Evolutionary conservation across 1,284 basidiomycete genomes (phyloP), one percentile per base, ranked within the genome.

Genomic region (Entoloma clypeatum): DNA sequence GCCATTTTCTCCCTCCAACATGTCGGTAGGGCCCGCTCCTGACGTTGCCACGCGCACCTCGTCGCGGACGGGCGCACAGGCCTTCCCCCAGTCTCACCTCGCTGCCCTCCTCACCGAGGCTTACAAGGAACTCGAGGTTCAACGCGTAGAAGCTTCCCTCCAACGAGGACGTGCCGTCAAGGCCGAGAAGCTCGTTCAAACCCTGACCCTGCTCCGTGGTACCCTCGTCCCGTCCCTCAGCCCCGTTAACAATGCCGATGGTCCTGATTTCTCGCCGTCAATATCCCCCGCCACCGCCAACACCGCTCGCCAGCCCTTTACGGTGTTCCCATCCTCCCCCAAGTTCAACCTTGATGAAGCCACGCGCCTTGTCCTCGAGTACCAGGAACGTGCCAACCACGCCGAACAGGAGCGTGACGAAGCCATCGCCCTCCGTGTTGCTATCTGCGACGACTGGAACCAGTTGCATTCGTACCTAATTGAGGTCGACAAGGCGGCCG

Each of bases 321-420:
- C n/a, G n/a, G n/a, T n/a, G n/a, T n/a, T 30, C 42, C 53, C 27
- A 29, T 61, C 45, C 35, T 52, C 31, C 45, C 51, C 14, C 26
- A 52, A 48, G 44, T 18, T 36, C 26, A 42, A 18, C 34, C 36
- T 34, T 22, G 50, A 47, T 24, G 41, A 45, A 4, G 45, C 52
- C 4, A 30, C 64, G 62, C 60, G 52, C 55, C 32, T 61, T 41
- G 38, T 68, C 6, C 51, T 54, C 16, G 73, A 79, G 2, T 71
- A 63, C 43, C 76, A 81, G 46, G 63, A 66, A 23, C 74, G 73
- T 39, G 62, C 69, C 1, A 63, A 68, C 21, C 62, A 62, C 39
- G 72, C 74, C 8, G 77, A 84, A 57, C 54, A 61, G 18, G 71
- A 69, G 4, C 67, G 75, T 37, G 80, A 81, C 48, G 79, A 82